Base-by-base conservation (phyloP, 257 asterid species). In the Cruciata laevipes region DNA sequence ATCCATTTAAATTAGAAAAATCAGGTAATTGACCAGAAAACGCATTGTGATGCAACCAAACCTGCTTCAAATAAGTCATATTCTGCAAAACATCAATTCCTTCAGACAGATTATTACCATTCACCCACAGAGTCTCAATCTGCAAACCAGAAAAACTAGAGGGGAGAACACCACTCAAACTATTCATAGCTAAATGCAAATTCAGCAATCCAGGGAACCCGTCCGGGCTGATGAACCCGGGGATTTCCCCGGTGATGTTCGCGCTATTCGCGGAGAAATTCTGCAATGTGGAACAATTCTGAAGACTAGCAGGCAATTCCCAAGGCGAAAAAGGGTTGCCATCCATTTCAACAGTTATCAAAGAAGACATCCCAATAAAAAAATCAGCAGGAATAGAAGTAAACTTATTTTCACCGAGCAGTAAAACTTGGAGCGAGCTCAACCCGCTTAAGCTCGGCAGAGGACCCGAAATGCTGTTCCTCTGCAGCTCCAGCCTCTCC, bases 401-500 rank as follows among this genome's bases (percentile, higher is more conserved):
- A 71, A 92, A 92, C 63, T 75, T 82, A 71, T 92, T 92, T 73
- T 79, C 81, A 73, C 88, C 78, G 59, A 92, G 96, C 84, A 89
- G 77, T 63, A 89, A 59, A 24, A 83, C 88, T 69, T 80, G 89
- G 11, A 92, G 79, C 42, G 83, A 81, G 66, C 76, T 66, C 68
- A 92, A 69, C 31, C 97, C 97, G 24, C 78, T 87, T 30, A 92
- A 75, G 75, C 76, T 74, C 5, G 97, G 97, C 21, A 92, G 76
- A 77, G 97, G 95, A 9, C 98, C 96, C 53, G 95, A 83, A 40
- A 92, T 82, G 49, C 83, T 87, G 81, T 92, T 92, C 89, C 87
- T 76, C 51, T 89, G 96, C 16, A 92, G 85, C 88, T 92, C 98
- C 51, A 92, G 78, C 2, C 88, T 83, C 73, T 87, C 82, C 49